Evolutionary conservation across 257 asterid species (phyloP).

Genomic region (Nicotiana undulata): DNA sequence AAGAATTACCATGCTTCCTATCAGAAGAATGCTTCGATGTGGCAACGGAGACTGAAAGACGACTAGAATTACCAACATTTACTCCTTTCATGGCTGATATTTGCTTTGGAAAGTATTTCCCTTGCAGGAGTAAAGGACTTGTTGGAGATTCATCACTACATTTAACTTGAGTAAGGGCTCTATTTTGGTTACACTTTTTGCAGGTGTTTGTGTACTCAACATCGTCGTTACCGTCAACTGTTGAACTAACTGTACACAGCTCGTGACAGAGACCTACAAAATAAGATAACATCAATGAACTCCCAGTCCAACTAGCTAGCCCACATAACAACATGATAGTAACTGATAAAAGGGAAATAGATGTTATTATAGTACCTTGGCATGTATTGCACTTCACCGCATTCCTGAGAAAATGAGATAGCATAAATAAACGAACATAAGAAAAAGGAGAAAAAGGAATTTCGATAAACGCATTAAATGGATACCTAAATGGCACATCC

Average conservation of each 20-base stretch:
- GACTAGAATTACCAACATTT: conserved; percentile 18
- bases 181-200: conserved; percentile 47
- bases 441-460: conserved; percentile 7
- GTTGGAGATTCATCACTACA: conserved; percentile 40
- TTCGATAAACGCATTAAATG: not conserved
- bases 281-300: not conserved
- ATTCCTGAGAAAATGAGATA: conserved; percentile 43
- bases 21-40: conserved; percentile 21
- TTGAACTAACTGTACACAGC: conserved; percentile 47
- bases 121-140: conserved; percentile 51
- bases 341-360: conserved; percentile 9
- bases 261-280: conserved; percentile 62
- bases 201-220: conserved; percentile 35
- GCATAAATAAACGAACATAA: conserved; percentile 11
- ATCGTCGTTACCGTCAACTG: conserved; percentile 25
- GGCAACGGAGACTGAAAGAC: conserved; percentile 30
- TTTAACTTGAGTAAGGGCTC: conserved; percentile 20
- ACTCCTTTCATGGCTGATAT: conserved; percentile 21
- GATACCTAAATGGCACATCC: conserved; percentile 56
- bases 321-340: not conserved
- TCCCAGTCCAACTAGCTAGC: not conserved
- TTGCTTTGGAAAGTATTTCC: conserved; percentile 28
- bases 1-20: conserved; percentile 25
- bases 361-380: conserved; percentile 45
- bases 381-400: conserved; percentile 62